Percentiles rank a stretch among this genome's conserved stretches.
Conservation (phyloP, 208 protist genomes). For the Naegleria lovaniensis region DNA sequence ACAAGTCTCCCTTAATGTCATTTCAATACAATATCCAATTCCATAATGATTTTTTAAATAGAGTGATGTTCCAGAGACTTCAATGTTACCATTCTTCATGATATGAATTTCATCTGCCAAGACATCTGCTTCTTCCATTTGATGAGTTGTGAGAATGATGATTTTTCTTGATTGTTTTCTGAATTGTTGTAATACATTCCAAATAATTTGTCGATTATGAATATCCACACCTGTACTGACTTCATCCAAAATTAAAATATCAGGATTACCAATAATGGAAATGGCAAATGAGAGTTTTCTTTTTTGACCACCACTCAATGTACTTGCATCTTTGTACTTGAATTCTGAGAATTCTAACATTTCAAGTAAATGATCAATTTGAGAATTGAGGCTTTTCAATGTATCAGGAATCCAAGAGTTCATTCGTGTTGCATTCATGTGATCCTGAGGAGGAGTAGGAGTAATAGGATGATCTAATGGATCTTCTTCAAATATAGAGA, state of each 20-base stretch:
- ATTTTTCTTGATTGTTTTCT: constrained; percentile 17
- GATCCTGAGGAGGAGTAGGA: too few relatives aligned
- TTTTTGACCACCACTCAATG: constrained; percentile 58
- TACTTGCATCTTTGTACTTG: neutral
- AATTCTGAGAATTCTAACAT: neutral
- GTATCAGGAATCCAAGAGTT: too few relatives aligned
- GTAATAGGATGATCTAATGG: too few relatives aligned
- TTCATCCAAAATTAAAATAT: constrained; percentile 66
- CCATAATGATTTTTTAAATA: constrained; percentile 48
- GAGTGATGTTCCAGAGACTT: constrained; percentile 43
- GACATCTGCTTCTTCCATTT: constrained; percentile 43
- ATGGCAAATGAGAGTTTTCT: constrained; percentile 60
- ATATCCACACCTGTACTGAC: constrained; percentile 55
- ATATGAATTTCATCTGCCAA: constrained; percentile 38
- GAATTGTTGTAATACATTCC: constrained; percentile 40
- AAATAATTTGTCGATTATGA: constrained; percentile 43
- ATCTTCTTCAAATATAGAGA: too few relatives aligned
- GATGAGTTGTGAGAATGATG: constrained; percentile 54
- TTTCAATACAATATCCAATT: constrained; percentile 41
- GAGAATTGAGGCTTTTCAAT: too few relatives aligned
- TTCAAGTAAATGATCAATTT: neutral
- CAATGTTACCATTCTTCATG: constrained; percentile 31
- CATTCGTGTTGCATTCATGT: too few relatives aligned
- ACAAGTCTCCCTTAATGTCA: neutral
- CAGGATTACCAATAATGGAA: constrained; percentile 56